These are phyloP conservation scores for Aphanomyces astaci DNA, from an alignment of 352 stramenopile genomes.

Conservation along the genomic window DNA sequence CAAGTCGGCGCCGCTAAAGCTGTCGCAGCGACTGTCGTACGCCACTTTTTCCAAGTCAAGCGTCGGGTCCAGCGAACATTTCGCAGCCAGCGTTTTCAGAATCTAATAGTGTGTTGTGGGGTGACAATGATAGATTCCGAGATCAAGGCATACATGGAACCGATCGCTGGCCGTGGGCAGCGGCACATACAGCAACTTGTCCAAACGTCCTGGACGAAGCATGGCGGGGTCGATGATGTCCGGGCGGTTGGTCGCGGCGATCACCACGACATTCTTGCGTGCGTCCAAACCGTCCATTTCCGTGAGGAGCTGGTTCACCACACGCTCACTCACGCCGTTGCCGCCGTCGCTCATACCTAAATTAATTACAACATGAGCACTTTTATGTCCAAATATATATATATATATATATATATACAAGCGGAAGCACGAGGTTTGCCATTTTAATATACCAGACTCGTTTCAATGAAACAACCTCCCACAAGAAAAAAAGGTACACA, in stretches of 20 bases:
- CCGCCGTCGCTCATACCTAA: constrained; percentile 41
- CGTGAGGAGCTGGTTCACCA: constrained; percentile 98
- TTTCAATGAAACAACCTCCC: too few species aligned
- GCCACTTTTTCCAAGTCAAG: constrained; percentile 91
- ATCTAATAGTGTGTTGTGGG: constrained; percentile 44
- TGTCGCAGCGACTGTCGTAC: constrained; percentile 75
- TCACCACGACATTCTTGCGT: constrained; percentile 94
- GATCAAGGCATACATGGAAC: constrained; percentile 27
- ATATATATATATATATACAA: too few species aligned
- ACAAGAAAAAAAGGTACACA: too few species aligned
- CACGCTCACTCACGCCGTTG: constrained; percentile 89
- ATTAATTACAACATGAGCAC: too few species aligned
- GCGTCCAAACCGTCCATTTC: constrained; percentile 98
- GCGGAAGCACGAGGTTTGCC: too few species aligned
- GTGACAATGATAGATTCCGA: neutral
- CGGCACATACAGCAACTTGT: constrained; percentile 98
- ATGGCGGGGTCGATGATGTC: constrained; percentile 99
- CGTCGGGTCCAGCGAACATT: constrained; percentile 45
- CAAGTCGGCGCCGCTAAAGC: constrained; percentile 97
- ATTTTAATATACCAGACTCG: too few species aligned
- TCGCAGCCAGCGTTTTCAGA: constrained; percentile 83
- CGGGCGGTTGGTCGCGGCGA: constrained; percentile 91
- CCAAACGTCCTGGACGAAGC: constrained; percentile 95
- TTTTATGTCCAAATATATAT: too few species aligned
- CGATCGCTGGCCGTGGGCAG: constrained; percentile 80